Evolutionary conservation across 2,329 filamentous ascomycete species (phyloP).

Genomic region (Claviceps capensis): DNA sequence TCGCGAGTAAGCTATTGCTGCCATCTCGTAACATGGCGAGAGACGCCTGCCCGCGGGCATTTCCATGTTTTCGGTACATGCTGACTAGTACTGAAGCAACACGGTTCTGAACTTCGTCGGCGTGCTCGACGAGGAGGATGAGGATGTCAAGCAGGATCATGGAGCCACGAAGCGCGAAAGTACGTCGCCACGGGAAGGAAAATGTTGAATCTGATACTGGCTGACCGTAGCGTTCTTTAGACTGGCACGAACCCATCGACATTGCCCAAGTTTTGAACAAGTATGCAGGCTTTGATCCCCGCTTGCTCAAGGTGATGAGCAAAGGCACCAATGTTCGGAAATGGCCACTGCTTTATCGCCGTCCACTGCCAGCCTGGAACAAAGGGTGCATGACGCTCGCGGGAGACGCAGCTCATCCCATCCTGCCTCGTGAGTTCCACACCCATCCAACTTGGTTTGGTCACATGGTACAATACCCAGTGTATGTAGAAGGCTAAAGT

Average conservation of each 20-base stretch:
- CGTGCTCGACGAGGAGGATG: not conserved
- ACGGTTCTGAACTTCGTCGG: not conserved
- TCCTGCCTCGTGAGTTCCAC: conserved; percentile 20
- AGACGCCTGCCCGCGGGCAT: not conserved
- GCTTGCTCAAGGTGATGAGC: conserved; percentile 14
- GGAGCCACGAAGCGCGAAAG: not conserved
- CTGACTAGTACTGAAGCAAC: not conserved
- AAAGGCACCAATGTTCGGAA: conserved; percentile 21
- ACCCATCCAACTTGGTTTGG: too few species aligned
- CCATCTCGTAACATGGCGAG: not conserved
- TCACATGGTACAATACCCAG: too few species aligned
- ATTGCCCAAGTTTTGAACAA: not conserved
- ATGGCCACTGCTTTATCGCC: conserved; percentile 22
- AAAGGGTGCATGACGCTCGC: conserved; percentile 18
- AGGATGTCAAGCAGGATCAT: not conserved
- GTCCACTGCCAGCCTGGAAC: conserved; percentile 19
- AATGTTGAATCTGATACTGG: not conserved
- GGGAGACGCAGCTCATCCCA: conserved; percentile 25
- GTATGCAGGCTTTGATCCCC: conserved; percentile 4
- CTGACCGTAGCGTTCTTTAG: not conserved
- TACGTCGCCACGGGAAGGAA: not conserved
- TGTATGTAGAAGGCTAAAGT: too few species aligned
- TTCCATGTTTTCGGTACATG: too few species aligned
- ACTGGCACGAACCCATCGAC: not conserved
- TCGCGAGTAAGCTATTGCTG: not conserved